Conservation (phyloP, 2,329 filamentous ascomycete genomes). For the Colletotrichum sidae region DNA sequence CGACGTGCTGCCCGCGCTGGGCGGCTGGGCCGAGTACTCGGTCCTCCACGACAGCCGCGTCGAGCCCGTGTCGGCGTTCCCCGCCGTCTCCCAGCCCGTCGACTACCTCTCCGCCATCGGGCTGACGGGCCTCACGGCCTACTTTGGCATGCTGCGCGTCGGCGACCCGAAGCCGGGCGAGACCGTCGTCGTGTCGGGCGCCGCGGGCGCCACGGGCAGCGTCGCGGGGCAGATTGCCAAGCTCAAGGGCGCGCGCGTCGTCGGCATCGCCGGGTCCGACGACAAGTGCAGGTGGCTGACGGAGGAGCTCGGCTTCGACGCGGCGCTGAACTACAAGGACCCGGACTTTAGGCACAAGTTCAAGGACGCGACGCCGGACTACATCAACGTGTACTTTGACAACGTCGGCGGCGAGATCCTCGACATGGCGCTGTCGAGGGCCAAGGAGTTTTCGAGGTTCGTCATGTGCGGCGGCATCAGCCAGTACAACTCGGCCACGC, state of each 20-base stretch:
- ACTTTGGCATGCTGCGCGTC: constrained; percentile 78
- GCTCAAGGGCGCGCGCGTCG: constrained; percentile 71
- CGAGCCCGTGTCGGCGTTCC: constrained; percentile 53
- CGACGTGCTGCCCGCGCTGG: constrained; percentile 64
- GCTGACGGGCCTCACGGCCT: constrained; percentile 79
- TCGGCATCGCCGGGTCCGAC: constrained; percentile 74
- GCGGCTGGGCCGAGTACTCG: constrained; percentile 76
- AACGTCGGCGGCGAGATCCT: constrained; percentile 80
- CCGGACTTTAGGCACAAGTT: constrained; percentile 70
- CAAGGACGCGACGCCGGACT: constrained; percentile 66
- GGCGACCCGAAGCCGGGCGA: constrained; percentile 76
- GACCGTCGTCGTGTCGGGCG: constrained; percentile 81
- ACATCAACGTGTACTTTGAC: constrained; percentile 79
- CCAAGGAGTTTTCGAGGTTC: constrained; percentile 72
- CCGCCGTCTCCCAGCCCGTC: constrained; percentile 57
- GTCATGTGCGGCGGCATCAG: constrained; percentile 79
- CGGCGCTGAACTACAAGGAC: constrained; percentile 77
- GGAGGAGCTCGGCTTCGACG: constrained; percentile 74
- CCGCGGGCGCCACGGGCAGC: constrained; percentile 82
- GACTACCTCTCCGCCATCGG: constrained; percentile 74
- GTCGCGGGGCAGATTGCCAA: constrained; percentile 84
- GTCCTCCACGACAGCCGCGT: constrained; percentile 66
- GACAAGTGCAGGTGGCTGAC: constrained; percentile 76
- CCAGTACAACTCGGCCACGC: constrained; percentile 72
- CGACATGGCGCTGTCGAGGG: constrained; percentile 72